Evolutionary conservation across 1,284 basidiomycete species (phyloP), one percentile per base, ranked within the genome.

Genomic region (Ganoderma boninense): DNA sequence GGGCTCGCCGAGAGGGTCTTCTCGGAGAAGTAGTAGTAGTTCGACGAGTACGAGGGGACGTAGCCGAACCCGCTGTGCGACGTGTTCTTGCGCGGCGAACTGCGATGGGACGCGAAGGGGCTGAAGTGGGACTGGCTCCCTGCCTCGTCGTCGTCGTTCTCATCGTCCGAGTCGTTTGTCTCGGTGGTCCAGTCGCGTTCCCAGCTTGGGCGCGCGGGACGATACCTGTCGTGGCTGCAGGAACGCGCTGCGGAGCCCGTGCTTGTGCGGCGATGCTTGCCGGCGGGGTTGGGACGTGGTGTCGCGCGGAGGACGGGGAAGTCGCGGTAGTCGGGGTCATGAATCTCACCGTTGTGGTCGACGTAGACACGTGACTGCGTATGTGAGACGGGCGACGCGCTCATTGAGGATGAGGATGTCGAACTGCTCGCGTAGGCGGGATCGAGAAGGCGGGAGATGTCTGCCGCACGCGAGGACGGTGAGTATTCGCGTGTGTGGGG

Each of bases 271-370:
- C 78, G 73, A 56, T 54, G 69, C 68, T 67, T 69, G 44, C 64
- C 60, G 54, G 66, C 16, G 64, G 59, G 65, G 38, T 52, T 66
- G 42, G 70, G 20, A 77, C 73, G 76, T 70, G 79, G 68, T 56
- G 76, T 38, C n/a, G 73, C 72, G 66, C 78, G 80, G 26, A 84
- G 74, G 60, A 85, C 73, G 62, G 87, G 90, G 75, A 92, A 91
- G 79, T 89, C 84, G 72, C 89, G 84, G 81, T 86, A 91, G 77
- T 91, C 90, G 38, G 90, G 90, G 78, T 91, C 90, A 77, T 91
- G 90, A 23, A 90, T 82, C 77, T 89, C 86, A 62, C 90, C 90
- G 66, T 85, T 82, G 78, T 83, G 82, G 82, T 91, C 90, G 71
- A 90, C 84, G 76, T 90, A 92, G 68, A 84, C 86, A 65, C 76